These are phyloP conservation scores for Xylaria sp. DNA, from an alignment of 2,329 filamentous ascomycete species.

Conservation along the genomic window DNA sequence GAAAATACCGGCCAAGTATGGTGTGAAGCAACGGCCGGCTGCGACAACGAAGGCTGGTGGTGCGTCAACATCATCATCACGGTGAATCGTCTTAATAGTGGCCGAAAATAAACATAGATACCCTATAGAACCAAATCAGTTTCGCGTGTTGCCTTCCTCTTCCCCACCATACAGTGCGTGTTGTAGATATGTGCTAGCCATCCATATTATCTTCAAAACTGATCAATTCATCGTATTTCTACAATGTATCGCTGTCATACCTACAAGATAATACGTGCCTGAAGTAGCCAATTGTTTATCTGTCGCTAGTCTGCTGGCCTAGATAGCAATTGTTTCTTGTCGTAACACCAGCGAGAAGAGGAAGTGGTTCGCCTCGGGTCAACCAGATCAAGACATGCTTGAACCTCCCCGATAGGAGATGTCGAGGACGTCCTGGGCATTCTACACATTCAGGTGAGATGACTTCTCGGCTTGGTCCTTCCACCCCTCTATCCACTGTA, in stretches of 20 bases:
- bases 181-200: neutral
- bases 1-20: conserved; percentile 52
- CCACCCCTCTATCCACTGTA: conserved; percentile 15
- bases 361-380: neutral
- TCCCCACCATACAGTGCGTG: neutral
- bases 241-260: conserved; percentile 25
- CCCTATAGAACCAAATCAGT: conserved; percentile 19
- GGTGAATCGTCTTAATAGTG: neutral
- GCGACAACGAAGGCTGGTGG: conserved; percentile 66
- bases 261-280: conserved; percentile 18
- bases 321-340: conserved; percentile 6
- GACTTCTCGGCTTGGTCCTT: conserved; percentile 6
- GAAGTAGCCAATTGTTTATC: conserved; percentile 26
- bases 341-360: neutral
- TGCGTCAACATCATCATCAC: conserved; percentile 28
- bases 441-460: conserved; percentile 16
- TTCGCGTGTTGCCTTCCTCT: neutral
- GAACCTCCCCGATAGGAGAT: neutral
- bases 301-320: conserved; percentile 6
- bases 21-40: conserved; percentile 48
- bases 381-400: neutral
- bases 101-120: conserved; percentile 12
- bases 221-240: conserved; percentile 31
- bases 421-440: neutral
- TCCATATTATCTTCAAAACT: conserved; percentile 12